These are phyloP conservation scores for Dendrobium nobile DNA, from an alignment of 106 monocot genomes.

Conservation along the genomic window DNA sequence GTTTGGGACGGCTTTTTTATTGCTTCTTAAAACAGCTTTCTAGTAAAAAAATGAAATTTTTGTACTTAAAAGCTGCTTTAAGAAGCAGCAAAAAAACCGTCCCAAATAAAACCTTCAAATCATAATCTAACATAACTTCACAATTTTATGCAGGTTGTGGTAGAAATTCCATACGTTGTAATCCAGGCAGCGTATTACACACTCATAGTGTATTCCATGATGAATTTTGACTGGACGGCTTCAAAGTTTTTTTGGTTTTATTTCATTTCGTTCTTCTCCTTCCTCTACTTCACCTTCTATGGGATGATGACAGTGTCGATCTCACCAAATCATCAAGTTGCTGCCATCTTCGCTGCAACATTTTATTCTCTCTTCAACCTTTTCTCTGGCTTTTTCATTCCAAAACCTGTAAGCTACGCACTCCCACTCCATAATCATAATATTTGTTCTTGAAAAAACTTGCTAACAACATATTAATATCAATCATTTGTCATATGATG, in stretches of 20 bases:
- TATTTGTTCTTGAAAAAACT: background rate
- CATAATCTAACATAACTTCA: background rate
- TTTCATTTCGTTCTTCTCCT: conserved; percentile 58
- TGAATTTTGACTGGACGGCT: conserved; percentile 67
- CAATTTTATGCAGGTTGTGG: conserved; percentile 43
- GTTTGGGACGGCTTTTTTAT: no score
- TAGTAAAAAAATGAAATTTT: no score
- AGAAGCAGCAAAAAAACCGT: no score
- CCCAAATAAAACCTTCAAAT: background rate
- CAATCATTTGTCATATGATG: background rate
- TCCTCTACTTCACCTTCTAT: conserved; percentile 78
- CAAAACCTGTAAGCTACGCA: conserved; percentile 37
- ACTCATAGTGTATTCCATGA: conserved; percentile 62
- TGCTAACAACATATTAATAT: background rate
- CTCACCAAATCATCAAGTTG: conserved; percentile 72
- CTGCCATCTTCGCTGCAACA: conserved; percentile 52
- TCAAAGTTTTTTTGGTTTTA: conserved; percentile 74
- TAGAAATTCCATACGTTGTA: conserved; percentile 67
- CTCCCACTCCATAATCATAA: background rate
- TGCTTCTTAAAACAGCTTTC: no score
- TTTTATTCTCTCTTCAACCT: conserved; percentile 74
- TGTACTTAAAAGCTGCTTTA: no score
- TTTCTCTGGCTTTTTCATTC: conserved; percentile 80
- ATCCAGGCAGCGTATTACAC: conserved; percentile 36
- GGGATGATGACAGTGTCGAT: conserved; percentile 83